These are phyloP conservation scores for Polyrhizophydium stewartii DNA, from an alignment of 371 early-diverging fungal genomes.

Conservation along the genomic window DNA sequence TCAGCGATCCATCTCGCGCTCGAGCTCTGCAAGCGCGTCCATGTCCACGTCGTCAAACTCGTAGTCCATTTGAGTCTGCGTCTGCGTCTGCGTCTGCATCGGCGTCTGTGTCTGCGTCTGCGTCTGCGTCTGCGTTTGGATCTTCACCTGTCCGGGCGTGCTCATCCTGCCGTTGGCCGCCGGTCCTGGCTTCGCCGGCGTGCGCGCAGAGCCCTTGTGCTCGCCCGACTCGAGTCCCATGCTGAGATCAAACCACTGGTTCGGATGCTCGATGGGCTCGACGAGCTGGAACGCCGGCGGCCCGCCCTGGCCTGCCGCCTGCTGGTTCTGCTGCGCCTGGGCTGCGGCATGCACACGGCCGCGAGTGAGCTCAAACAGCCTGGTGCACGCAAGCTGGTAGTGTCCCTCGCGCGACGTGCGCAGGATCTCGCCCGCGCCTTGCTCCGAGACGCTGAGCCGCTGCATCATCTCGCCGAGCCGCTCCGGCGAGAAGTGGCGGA, in stretches of 20 bases:
- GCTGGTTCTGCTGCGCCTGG: slow-evolving; percentile 13
- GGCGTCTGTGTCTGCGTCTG: too few species aligned
- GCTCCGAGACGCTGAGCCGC: slow-evolving; percentile 50
- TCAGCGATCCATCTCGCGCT: too few species aligned
- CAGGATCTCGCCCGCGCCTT: slow-evolving; percentile 59
- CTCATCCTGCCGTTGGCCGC: background rate
- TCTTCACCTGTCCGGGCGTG: background rate
- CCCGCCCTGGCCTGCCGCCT: slow-evolving; percentile 12
- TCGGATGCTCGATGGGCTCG: slow-evolving; percentile 85
- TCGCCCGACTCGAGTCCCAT: slow-evolving; percentile 4
- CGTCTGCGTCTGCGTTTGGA: too few species aligned
- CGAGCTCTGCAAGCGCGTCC: too few species aligned
- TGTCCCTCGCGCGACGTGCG: slow-evolving; percentile 68
- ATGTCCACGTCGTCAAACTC: too few species aligned
- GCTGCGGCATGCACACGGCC: slow-evolving; percentile 23
- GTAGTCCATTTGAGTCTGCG: too few species aligned
- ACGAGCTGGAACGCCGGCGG: slow-evolving; percentile 17
- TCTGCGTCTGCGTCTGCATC: too few species aligned
- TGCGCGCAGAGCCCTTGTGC: background rate
- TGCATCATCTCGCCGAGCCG: slow-evolving; percentile 55
- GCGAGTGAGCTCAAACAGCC: slow-evolving; percentile 68
- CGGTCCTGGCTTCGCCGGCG: background rate
- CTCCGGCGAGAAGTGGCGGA: slow-evolving; percentile 69
- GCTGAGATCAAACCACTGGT: slow-evolving; percentile 86
- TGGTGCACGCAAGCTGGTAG: slow-evolving; percentile 92